Percentiles rank a stretch among this genome's conserved stretches.
These are phyloP conservation scores for Mariannaea sp. DNA, from an alignment of 2,329 filamentous ascomycete genomes.

Conservation along the genomic window DNA sequence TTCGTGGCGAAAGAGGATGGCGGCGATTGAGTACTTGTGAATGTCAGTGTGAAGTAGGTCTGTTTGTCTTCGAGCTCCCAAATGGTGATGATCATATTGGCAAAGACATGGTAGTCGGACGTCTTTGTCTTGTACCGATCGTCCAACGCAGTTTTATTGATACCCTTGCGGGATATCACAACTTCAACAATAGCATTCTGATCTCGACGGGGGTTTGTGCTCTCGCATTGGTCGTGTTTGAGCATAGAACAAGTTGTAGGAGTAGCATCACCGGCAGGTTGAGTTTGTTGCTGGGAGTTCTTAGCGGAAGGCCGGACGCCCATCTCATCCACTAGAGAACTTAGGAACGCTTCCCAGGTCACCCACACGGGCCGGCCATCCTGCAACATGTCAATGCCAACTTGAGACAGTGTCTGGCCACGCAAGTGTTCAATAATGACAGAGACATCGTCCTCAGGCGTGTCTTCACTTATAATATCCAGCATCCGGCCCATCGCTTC, in stretches of 20 bases:
- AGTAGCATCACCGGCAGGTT: conserved; percentile 42
- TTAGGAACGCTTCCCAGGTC: conserved; percentile 63
- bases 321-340: conserved; percentile 55
- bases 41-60: conserved; percentile 75
- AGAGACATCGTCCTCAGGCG: conserved; percentile 47
- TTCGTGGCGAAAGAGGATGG: conserved; percentile 39
- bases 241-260: conserved; percentile 40
- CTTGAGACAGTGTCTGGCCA: conserved; percentile 68
- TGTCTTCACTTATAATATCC: conserved; percentile 55
- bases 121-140: conserved; percentile 43
- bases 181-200: conserved; percentile 72
- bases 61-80: conserved; percentile 71
- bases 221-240: conserved; percentile 42
- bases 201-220: conserved; percentile 38
- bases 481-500: conserved; percentile 75
- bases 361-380: conserved; percentile 65
- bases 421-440: conserved; percentile 63
- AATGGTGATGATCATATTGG: conserved; percentile 77
- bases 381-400: conserved; percentile 75
- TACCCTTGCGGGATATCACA: conserved; percentile 59
- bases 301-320: conserved; percentile 37
- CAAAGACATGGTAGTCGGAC: conserved; percentile 54
- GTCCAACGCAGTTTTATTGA: conserved; percentile 47
- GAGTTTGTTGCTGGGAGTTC: conserved; percentile 28
- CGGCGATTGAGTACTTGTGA: conserved; percentile 63